Evolutionary conservation across 768 basidiomycete genomes (phyloP).

Genomic region (Macrolepiota dolichaula): DNA sequence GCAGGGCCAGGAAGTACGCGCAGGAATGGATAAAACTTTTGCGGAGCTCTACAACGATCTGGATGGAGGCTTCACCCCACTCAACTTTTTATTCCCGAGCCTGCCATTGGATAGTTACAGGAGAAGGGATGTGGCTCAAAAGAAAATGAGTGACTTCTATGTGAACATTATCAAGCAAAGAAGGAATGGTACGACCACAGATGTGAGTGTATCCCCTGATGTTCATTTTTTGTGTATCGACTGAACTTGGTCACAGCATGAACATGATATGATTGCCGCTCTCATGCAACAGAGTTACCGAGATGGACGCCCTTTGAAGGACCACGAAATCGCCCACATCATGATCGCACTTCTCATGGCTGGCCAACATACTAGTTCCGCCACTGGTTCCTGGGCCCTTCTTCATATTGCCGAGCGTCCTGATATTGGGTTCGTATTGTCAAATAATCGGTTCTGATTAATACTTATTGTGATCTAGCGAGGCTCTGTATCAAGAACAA

Average conservation of each 20-base stretch:
- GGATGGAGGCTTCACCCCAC: conserved; percentile 93
- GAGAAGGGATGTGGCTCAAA: conserved; percentile 83
- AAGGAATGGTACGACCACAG: conserved; percentile 39
- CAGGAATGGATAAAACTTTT: conserved; percentile 74
- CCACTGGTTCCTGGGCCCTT: conserved; percentile 86
- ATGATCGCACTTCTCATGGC: conserved; percentile 99
- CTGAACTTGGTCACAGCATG: conserved; percentile 36
- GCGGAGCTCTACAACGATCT: conserved; percentile 83
- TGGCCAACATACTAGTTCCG: conserved; percentile 96
- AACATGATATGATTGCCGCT: conserved; percentile 90
- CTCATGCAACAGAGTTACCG: conserved; percentile 84
- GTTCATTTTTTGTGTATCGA: background rate
- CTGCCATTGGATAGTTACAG: conserved; percentile 90
- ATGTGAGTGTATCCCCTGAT: conserved; percentile 26
- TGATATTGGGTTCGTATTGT: conserved; percentile 62
- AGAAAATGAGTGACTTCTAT: conserved; percentile 93
- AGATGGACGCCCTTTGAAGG: conserved; percentile 68
- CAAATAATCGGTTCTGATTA: background rate
- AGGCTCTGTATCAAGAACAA: conserved; percentile 88
- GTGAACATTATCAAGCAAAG: conserved; percentile 80
- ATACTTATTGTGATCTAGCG: conserved; percentile 37
- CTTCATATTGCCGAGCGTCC: conserved; percentile 80
- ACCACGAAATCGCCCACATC: conserved; percentile 95
- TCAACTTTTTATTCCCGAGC: conserved; percentile 95
- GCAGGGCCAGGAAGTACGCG: conserved; percentile 89